These are phyloP conservation scores for Penicillium canescens DNA, from an alignment of 495 filamentous ascomycete genomes.

Conservation along the genomic window DNA sequence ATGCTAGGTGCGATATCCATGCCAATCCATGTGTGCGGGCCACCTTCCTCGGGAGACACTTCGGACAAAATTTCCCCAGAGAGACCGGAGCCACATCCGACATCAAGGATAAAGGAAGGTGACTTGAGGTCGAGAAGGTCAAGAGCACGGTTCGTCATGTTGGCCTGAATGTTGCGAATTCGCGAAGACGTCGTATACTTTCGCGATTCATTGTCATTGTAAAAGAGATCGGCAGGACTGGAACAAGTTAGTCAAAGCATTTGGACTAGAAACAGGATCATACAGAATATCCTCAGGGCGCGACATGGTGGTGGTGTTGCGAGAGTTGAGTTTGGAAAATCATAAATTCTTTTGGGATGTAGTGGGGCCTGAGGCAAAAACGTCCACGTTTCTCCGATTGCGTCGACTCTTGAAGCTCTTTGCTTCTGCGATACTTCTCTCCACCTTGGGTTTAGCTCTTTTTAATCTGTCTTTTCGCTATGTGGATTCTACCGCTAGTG, in stretches of 20 bases:
- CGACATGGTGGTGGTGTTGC: slow-evolving; percentile 66
- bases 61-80: slow-evolving; percentile 88
- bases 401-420: not conserved
- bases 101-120: slow-evolving; percentile 87
- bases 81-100: slow-evolving; percentile 94
- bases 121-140: slow-evolving; percentile 78
- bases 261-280: slow-evolving; percentile 13
- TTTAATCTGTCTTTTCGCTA: slow-evolving; percentile 34
- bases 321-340: slow-evolving; percentile 3
- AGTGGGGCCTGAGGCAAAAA: slow-evolving; percentile 31
- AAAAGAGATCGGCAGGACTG: slow-evolving; percentile 93
- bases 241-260: slow-evolving; percentile 3
- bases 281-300: slow-evolving; percentile 94
- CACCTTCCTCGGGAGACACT: slow-evolving; percentile 63
- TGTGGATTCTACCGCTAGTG: slow-evolving; percentile 91
- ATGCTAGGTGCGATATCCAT: slow-evolving; percentile 94
- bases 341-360: slow-evolving; percentile 15
- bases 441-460: not conserved
- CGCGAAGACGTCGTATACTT: slow-evolving; percentile 98
- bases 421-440: not conserved
- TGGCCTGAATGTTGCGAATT: slow-evolving; percentile 90
- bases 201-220: slow-evolving; percentile 89
- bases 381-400: slow-evolving; percentile 13
- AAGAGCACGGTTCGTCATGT: slow-evolving; percentile 91
- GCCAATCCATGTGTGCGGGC: slow-evolving; percentile 89